A percentile compares a stretch with the other conserved stretches of the same genome.
Conservation (phyloP, 2,329 filamentous ascomycete species). For the Incumbomyces delicatus region DNA sequence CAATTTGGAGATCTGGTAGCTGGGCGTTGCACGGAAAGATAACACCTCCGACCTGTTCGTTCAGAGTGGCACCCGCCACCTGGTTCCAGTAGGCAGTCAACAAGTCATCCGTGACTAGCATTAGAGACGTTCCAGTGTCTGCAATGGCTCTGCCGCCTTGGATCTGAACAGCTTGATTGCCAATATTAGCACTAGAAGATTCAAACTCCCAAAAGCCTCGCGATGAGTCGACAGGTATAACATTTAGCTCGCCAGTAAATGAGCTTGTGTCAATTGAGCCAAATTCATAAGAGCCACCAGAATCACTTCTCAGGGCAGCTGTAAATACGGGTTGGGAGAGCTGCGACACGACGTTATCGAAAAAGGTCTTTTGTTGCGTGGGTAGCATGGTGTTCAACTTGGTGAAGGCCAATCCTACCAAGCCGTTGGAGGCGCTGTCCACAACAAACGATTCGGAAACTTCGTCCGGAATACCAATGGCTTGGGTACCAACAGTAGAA, state of each 20-base stretch:
- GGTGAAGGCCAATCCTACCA: constrained; percentile 59
- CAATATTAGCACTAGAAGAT: constrained; percentile 48
- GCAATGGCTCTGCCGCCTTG: constrained; percentile 43
- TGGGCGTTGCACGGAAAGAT: constrained; percentile 48
- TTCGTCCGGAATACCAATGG: constrained; percentile 55
- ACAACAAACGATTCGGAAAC: constrained; percentile 50
- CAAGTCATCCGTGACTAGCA: constrained; percentile 51
- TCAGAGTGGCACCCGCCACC: constrained; percentile 44
- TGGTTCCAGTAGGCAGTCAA: constrained; percentile 50
- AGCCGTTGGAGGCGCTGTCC: constrained; percentile 55
- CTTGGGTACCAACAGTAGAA: constrained; percentile 50
- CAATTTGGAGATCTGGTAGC: constrained; percentile 47
- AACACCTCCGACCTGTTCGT: constrained; percentile 38
- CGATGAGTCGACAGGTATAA: constrained; percentile 50
- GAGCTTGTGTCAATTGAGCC: constrained; percentile 57
- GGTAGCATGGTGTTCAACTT: constrained; percentile 56
- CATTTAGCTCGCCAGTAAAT: constrained; percentile 54
- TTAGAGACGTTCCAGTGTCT: constrained; percentile 60
- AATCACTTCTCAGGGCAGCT: constrained; percentile 53
- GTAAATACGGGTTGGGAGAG: constrained; percentile 62
- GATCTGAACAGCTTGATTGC: constrained; percentile 28
- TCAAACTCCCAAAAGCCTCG: constrained; percentile 62
- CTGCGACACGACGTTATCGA: constrained; percentile 55
- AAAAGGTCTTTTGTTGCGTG: constrained; percentile 58
- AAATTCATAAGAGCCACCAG: constrained; percentile 61